These are phyloP conservation scores for Xylaria intraflava DNA, from an alignment of 495 filamentous ascomycete genomes.

Conservation along the genomic window DNA sequence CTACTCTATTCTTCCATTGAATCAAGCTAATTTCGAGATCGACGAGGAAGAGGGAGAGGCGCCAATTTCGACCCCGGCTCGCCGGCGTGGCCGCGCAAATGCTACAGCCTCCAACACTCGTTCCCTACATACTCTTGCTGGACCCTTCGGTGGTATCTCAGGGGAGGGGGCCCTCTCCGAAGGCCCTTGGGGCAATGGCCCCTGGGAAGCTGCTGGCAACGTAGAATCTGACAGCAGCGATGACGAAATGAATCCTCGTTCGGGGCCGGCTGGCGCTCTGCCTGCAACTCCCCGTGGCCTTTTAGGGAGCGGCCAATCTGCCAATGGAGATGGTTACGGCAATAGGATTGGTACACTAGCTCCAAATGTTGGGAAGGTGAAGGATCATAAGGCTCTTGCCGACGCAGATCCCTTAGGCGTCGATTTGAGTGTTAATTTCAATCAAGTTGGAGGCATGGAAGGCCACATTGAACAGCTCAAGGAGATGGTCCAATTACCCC, in stretches of 20 bases:
- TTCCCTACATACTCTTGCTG: slow-evolving; percentile 74
- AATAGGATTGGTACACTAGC: slow-evolving; percentile 60
- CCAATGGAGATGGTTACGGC: slow-evolving; percentile 55
- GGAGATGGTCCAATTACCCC: slow-evolving; percentile 91
- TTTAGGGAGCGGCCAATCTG: slow-evolving; percentile 29
- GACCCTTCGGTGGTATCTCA: slow-evolving; percentile 83
- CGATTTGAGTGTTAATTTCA: slow-evolving; percentile 84
- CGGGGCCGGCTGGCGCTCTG: slow-evolving; percentile 52
- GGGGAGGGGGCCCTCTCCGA: slow-evolving; percentile 66
- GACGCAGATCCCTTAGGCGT: slow-evolving; percentile 94
- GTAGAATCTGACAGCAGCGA: slow-evolving; percentile 95
- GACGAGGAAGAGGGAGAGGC: slow-evolving; percentile 58
- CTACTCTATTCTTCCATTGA: slow-evolving; percentile 63
- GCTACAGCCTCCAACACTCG: slow-evolving; percentile 54
- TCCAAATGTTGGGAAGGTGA: slow-evolving; percentile 82
- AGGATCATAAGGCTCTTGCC: slow-evolving; percentile 67
- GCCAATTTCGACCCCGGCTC: slow-evolving; percentile 61
- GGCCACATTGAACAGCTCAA: slow-evolving; percentile 92
- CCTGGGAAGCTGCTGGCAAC: slow-evolving; percentile 54
- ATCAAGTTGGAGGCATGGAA: slow-evolving; percentile 82
- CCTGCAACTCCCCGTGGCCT: slow-evolving; percentile 58
- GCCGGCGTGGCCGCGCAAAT: slow-evolving; percentile 51
- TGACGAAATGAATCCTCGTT: slow-evolving; percentile 65
- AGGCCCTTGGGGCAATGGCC: slow-evolving; percentile 65
- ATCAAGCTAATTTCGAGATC: slow-evolving; percentile 56